Percentiles rank a stretch among this genome's conserved stretches.
phyloP scores from a whole-genome alignment of 495 filamentous ascomycete species.

The Astrocystis sublimbata region DNA sequence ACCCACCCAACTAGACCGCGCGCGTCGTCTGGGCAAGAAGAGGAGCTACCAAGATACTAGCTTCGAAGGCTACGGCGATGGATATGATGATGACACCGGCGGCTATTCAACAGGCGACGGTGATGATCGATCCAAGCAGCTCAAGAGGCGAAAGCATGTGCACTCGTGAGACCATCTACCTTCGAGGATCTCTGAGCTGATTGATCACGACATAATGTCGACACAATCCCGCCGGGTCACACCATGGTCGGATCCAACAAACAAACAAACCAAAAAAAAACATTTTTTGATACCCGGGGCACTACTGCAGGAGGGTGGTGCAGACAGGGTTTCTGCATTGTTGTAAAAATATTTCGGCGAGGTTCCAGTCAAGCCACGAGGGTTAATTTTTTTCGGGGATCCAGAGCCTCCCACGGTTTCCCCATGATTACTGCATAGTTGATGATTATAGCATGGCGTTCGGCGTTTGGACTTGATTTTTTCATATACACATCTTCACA shows the following conservation, averaged over 20 bases:
- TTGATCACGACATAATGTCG: constrained; percentile 30
- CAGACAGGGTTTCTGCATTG: constrained; percentile 15
- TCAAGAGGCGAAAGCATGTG: constrained; percentile 61
- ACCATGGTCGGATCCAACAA: no score
- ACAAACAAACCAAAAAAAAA: no score
- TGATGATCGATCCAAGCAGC: constrained; percentile 44
- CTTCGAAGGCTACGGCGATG: constrained; percentile 60
- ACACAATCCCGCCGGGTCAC: no score
- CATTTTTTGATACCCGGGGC: constrained; percentile 31
- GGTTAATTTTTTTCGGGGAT: background rate
- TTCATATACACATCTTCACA: no score
- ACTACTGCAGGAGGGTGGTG: constrained; percentile 14
- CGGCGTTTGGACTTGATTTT: constrained; percentile 28
- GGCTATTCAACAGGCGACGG: constrained; percentile 57
- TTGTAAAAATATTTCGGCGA: constrained; percentile 18
- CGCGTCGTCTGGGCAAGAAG: constrained; percentile 44
- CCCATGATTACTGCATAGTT: constrained; percentile 25
- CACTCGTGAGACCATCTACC: constrained; percentile 28
- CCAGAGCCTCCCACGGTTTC: constrained; percentile 7
- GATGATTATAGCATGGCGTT: constrained; percentile 38
- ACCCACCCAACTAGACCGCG: constrained; percentile 29
- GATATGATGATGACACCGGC: constrained; percentile 50
- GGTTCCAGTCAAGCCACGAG: constrained; percentile 10
- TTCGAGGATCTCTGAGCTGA: constrained; percentile 32
- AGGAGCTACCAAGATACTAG: constrained; percentile 56